These are phyloP conservation scores for Primulina huaijiensis DNA, from an alignment of 257 asterid species.

Conservation along the genomic window DNA sequence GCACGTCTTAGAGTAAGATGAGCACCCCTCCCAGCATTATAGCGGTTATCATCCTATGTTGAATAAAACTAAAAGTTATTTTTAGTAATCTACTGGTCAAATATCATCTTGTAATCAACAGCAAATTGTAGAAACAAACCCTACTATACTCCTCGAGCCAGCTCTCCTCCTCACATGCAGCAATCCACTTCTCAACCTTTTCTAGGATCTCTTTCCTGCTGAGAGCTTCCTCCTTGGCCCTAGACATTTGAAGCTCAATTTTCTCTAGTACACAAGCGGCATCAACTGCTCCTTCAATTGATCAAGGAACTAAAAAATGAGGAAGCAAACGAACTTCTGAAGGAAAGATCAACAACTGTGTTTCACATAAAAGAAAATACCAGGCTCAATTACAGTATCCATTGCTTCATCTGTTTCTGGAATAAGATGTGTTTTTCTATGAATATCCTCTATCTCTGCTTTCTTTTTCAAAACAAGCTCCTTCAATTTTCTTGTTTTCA, in stretches of 20 bases:
- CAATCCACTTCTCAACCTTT: conserved; percentile 95
- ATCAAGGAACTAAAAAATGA: conserved; percentile 20
- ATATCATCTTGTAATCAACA: conserved; percentile 19
- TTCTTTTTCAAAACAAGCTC: conserved; percentile 94
- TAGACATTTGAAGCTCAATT: conserved; percentile 82
- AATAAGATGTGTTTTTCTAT: conserved; percentile 75
- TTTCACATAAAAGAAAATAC: conserved; percentile 36
- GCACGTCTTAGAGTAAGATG: conserved; percentile 96
- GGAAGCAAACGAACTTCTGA: conserved; percentile 16
- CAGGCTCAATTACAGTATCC: conserved; percentile 83
- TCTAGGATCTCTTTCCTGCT: conserved; percentile 91
- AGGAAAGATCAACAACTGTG: conserved; percentile 11
- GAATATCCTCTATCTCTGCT: conserved; percentile 77
- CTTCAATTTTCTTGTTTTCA: conserved; percentile 89
- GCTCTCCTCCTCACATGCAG: conserved; percentile 94
- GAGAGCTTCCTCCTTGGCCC: conserved; percentile 86
- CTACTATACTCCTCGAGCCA: conserved; percentile 99
- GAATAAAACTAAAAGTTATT: conserved; percentile 16
- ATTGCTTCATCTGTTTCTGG: conserved; percentile 61
- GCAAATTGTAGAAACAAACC: conserved; percentile 40
- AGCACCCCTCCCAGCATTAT: conserved; percentile 96
- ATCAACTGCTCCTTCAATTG: conserved; percentile 65
- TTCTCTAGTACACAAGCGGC: conserved; percentile 84
- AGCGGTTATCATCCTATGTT: conserved; percentile 86
- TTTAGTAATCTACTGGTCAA: conserved; percentile 21